Conservation (phyloP, 2,329 filamentous ascomycete species). For the Neurospora sp. region DNA sequence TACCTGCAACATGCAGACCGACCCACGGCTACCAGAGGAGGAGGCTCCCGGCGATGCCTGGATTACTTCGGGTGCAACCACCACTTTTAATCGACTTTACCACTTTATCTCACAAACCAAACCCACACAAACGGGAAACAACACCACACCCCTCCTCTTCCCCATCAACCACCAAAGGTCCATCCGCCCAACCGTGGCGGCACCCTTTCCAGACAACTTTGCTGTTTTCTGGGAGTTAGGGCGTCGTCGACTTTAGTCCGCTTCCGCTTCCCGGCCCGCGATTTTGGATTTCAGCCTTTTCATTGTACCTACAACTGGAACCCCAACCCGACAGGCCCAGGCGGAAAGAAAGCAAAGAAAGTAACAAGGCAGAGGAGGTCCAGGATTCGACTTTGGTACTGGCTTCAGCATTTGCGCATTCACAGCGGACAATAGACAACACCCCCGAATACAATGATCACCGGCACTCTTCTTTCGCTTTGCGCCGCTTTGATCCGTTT, state of each 20-base stretch:
- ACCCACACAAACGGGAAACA: background rate
- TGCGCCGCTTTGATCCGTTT: slow-evolving; percentile 45
- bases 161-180: background rate
- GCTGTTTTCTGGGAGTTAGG: background rate
- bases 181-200: background rate
- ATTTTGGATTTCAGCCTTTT: background rate
- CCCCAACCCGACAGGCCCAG: background rate
- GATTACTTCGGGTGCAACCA: background rate
- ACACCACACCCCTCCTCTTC: background rate
- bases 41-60: background rate
- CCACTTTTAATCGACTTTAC: background rate
- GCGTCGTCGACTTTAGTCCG: background rate
- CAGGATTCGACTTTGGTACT: background rate
- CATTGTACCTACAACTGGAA: background rate
- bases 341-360: background rate
- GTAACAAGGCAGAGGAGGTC: slow-evolving; percentile 1
- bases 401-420: background rate
- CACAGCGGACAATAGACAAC: slow-evolving; percentile 25
- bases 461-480: slow-evolving; percentile 37
- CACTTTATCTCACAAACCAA: background rate
- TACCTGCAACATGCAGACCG: background rate
- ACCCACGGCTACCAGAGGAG: background rate
- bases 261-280: background rate
- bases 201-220: background rate
- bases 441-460: slow-evolving; percentile 45